Evolutionary conservation across 768 basidiomycete genomes (phyloP).

Genomic region (Sutorius australiensis): DNA sequence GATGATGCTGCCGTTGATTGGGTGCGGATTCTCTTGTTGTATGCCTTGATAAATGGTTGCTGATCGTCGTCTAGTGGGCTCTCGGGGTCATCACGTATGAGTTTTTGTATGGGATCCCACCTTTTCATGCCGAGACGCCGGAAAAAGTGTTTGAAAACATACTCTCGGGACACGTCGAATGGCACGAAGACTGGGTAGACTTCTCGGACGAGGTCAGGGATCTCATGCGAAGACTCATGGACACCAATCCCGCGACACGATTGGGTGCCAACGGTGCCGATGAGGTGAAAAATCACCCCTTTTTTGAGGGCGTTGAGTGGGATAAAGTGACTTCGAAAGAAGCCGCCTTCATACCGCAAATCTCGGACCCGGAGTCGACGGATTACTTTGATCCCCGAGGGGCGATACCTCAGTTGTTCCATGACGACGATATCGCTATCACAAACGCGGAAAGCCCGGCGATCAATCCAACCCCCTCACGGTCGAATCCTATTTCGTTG

Average conservation of each 20-base stretch:
- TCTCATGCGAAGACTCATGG: conserved; percentile 85
- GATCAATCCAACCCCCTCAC: conserved; percentile 20
- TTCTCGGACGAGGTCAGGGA: conserved; percentile 82
- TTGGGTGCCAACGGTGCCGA: conserved; percentile 85
- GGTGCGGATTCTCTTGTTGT: conserved; percentile 49
- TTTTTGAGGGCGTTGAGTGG: conserved; percentile 92
- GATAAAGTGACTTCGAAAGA: conserved; percentile 82
- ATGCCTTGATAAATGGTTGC: conserved; percentile 4
- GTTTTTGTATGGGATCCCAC: conserved; percentile 94
- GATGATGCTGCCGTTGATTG: conserved; percentile 97
- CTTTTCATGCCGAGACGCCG: conserved; percentile 96
- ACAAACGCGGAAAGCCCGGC: conserved; percentile 47
- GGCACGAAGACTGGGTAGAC: conserved; percentile 93
- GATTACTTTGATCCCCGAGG: conserved; percentile 99
- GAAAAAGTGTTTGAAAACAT: conserved; percentile 99
- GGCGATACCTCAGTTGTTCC: conserved; percentile 85
- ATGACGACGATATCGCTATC: conserved; percentile 75
- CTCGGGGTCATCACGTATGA: conserved; percentile 98
- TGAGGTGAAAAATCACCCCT: conserved; percentile 90
- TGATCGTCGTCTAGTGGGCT: conserved; percentile 72
- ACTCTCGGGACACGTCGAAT: conserved; percentile 87
- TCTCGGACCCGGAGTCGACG: conserved; percentile 96
- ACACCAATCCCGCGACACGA: conserved; percentile 71
- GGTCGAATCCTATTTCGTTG: conserved; percentile 19
- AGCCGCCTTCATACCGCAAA: conserved; percentile 93